Evolutionary conservation across 148 eudicot genomes (phyloP).

Genomic region (Heliamphora exappendiculata): DNA sequence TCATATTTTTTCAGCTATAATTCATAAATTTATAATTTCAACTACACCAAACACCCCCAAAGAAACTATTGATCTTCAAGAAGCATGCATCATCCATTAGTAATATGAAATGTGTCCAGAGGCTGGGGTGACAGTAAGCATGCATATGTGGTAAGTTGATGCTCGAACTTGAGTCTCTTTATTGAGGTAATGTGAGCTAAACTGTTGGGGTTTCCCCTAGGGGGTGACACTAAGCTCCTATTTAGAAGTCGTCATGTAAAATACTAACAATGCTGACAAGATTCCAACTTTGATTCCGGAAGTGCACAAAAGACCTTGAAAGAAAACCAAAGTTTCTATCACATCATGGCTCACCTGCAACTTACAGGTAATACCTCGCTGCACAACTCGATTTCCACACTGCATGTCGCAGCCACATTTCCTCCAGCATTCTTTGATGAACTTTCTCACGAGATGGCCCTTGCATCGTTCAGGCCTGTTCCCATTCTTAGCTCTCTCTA

Average conservation of each 20-base stretch:
- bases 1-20: too few relatives aligned
- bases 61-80: constrained; percentile 1
- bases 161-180: neutral
- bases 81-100: neutral
- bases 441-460: constrained; percentile 51
- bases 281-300: neutral
- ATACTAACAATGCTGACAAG: neutral
- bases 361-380: constrained; percentile 44
- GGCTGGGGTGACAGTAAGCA: neutral
- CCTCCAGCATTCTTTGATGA: constrained; percentile 74
- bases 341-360: constrained; percentile 44
- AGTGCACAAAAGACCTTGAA: neutral
- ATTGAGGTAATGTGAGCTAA: too few relatives aligned
- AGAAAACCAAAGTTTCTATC: neutral
- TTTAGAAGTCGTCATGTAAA: neutral
- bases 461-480: constrained; percentile 41
- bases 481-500: constrained; percentile 43
- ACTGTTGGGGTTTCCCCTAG: neutral
- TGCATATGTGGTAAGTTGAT: too few relatives aligned
- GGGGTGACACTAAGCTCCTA: neutral
- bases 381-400: constrained; percentile 67
- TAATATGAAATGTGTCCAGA: neutral
- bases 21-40: too few relatives aligned
- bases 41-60: too few relatives aligned
- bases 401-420: constrained; percentile 61